Percentiles rank a stretch among this genome's conserved stretches.
Evolutionary conservation across 441 rosid species (phyloP).

Genomic region (Syzygium syzygioides): DNA sequence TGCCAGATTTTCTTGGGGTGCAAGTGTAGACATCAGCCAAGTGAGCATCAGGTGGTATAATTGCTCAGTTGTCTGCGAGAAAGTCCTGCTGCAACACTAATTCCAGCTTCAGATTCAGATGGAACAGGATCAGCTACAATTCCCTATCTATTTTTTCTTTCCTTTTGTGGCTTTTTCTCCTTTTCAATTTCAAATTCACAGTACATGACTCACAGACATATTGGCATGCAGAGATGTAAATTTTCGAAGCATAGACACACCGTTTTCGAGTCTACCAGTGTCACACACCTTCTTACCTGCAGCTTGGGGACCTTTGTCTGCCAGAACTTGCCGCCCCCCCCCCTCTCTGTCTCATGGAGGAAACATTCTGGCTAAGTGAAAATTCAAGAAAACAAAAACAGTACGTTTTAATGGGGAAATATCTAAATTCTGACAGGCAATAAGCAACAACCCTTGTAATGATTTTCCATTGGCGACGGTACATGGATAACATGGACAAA

Average conservation of each 20-base stretch:
- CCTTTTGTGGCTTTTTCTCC: not conserved
- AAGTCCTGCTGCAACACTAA: not conserved
- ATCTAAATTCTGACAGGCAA: not conserved
- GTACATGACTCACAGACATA: not conserved
- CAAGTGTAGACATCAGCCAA: not conserved
- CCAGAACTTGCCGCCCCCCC: not conserved
- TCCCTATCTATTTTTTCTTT: not conserved
- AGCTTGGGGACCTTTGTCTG: not conserved
- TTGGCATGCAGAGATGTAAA: not conserved
- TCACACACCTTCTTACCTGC: not conserved
- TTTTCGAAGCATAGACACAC: not conserved
- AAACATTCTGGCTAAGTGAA: not conserved
- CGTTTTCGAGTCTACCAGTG: not conserved
- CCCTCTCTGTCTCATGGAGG: not conserved
- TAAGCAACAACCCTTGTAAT: not conserved
- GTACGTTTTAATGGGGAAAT: not conserved
- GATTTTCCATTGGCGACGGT: not conserved
- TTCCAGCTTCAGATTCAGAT: not conserved
- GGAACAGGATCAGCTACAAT: not conserved
- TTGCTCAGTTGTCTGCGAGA: not conserved
- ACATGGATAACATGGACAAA: not conserved
- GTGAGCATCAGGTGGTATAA: not conserved
- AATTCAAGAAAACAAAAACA: not conserved
- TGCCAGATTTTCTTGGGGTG: not conserved
- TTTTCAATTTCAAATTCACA: not conserved